phyloP scores from a whole-genome alignment of 2,329 filamentous ascomycete species.

The Penicillium expansum region DNA sequence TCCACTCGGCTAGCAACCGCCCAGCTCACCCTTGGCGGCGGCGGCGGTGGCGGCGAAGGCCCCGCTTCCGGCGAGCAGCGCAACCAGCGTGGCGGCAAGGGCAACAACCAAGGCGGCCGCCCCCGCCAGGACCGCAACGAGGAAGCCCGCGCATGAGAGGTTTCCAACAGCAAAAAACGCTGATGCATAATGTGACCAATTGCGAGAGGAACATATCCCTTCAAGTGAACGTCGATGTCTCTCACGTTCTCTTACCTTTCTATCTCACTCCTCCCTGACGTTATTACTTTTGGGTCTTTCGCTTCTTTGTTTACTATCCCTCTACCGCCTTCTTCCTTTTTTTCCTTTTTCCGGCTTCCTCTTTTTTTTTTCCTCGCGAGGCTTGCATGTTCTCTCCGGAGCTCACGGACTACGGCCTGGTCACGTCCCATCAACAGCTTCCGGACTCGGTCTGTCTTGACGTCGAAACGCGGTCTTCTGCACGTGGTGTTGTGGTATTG shows the following conservation, averaged over 20 bases:
- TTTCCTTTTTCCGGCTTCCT: conserved; percentile 15
- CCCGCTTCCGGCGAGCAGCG: conserved; percentile 34
- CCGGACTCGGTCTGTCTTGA: background rate
- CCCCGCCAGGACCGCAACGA: conserved; percentile 42
- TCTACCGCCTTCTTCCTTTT: conserved; percentile 14
- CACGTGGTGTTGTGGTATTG: background rate
- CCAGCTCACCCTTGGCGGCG: conserved; percentile 58
- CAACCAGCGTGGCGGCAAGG: conserved; percentile 43
- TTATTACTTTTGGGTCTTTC: conserved; percentile 11
- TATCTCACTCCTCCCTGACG: conserved; percentile 14
- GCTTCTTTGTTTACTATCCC: conserved; percentile 9
- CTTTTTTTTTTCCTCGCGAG: conserved; percentile 18
- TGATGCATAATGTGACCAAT: conserved; percentile 27
- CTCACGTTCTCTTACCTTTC: conserved; percentile 19
- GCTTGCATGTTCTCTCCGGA: conserved; percentile 5
- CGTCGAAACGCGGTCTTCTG: background rate
- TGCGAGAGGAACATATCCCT: conserved; percentile 11
- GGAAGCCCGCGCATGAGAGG: conserved; percentile 39
- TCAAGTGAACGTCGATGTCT: conserved; percentile 17
- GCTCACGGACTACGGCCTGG: conserved; percentile 6
- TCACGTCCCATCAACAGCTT: conserved; percentile 3
- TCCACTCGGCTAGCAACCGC: conserved; percentile 91
- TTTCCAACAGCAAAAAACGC: conserved; percentile 14
- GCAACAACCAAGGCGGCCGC: conserved; percentile 32
- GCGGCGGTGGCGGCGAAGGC: conserved; percentile 48